Evolutionary conservation across 306 rosid genomes (phyloP).

Genomic region (Hippophae gyantsensis): DNA sequence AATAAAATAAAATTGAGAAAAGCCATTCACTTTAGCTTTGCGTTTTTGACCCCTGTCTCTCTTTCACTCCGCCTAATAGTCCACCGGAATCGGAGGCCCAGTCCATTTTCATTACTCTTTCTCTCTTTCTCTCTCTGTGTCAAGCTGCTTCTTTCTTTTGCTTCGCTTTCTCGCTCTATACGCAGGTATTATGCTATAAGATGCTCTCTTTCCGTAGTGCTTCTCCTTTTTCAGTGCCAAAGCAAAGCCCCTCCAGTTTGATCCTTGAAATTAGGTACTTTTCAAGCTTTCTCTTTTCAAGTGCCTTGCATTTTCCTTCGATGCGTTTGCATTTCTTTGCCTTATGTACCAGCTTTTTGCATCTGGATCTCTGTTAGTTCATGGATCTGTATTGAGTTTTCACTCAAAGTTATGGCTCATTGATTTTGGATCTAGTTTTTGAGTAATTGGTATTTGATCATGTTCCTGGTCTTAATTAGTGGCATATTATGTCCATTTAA

Average conservation of each 20-base stretch:
- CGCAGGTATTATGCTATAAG: constrained; percentile 11
- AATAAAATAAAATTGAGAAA: neutral
- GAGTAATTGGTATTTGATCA: constrained; percentile 24
- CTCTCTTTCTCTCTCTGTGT: constrained; percentile 4
- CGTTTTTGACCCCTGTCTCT: constrained; percentile 27
- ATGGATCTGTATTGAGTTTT: constrained; percentile 54
- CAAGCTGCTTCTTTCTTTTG: constrained; percentile 3
- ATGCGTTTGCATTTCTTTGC: constrained; percentile 11
- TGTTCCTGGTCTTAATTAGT: constrained; percentile 12
- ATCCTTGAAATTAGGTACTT: constrained; percentile 46
- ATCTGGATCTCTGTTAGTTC: constrained; percentile 37
- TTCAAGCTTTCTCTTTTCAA: constrained; percentile 29
- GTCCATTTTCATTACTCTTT: constrained; percentile 3
- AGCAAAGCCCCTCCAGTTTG: constrained; percentile 31
- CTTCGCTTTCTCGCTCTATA: constrained; percentile 18
- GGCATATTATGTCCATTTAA: constrained; percentile 7
- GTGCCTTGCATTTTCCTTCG: constrained; percentile 25
- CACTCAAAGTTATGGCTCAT: constrained; percentile 18
- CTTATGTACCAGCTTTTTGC: constrained; percentile 27
- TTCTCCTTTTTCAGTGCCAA: constrained; percentile 32
- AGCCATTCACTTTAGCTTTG: constrained; percentile 48
- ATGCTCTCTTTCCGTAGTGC: constrained; percentile 27
- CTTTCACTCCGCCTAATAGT: constrained; percentile 28
- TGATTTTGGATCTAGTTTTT: constrained; percentile 48
- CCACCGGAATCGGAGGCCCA: constrained; percentile 35